Evolutionary conservation across 441 rosid species (phyloP).

Genomic region (Pelargonium cotyledonis): DNA sequence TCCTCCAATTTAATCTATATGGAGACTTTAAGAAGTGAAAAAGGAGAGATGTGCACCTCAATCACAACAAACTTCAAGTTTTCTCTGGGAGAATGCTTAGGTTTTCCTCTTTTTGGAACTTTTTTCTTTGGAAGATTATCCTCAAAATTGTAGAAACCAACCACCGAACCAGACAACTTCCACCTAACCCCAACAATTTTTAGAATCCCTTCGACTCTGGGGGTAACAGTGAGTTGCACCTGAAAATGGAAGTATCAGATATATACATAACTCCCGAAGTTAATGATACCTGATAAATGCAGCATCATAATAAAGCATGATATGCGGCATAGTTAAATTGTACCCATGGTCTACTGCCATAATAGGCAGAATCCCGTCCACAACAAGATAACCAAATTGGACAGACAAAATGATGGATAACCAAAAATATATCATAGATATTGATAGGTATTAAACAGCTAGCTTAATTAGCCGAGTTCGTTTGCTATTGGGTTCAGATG

Average conservation of each 20-base stretch:
- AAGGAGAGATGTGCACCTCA: conserved; percentile 42
- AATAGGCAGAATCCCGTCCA: not conserved
- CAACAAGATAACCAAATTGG: conserved; percentile 1
- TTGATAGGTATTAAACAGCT: not conserved
- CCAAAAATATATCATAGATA: not conserved
- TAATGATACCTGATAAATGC: conserved; percentile 4
- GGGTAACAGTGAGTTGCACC: conserved; percentile 88
- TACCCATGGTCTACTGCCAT: conserved; percentile 7
- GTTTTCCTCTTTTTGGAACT: conserved; percentile 43
- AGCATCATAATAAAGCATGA: not conserved
- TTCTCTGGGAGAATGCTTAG: conserved; percentile 42
- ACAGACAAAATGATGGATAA: conserved; percentile 3
- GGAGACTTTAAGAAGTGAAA: conserved; percentile 19
- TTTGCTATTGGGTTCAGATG: conserved; percentile 6
- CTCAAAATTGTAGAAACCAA: conserved; percentile 65
- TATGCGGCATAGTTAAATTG: conserved; percentile 2
- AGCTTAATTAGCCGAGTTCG: conserved; percentile 1
- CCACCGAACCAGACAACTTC: conserved; percentile 80
- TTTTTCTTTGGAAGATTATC: conserved; percentile 44
- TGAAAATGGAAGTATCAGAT: conserved; percentile 23
- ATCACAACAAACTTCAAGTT: conserved; percentile 74
- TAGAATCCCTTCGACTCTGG: conserved; percentile 75
- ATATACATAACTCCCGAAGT: conserved; percentile 13
- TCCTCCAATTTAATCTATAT: conserved; percentile 14
- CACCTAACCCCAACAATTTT: conserved; percentile 87